phyloP scores from a whole-genome alignment of 2,329 filamentous ascomycete species.

The Coleophoma cylindrospora region DNA sequence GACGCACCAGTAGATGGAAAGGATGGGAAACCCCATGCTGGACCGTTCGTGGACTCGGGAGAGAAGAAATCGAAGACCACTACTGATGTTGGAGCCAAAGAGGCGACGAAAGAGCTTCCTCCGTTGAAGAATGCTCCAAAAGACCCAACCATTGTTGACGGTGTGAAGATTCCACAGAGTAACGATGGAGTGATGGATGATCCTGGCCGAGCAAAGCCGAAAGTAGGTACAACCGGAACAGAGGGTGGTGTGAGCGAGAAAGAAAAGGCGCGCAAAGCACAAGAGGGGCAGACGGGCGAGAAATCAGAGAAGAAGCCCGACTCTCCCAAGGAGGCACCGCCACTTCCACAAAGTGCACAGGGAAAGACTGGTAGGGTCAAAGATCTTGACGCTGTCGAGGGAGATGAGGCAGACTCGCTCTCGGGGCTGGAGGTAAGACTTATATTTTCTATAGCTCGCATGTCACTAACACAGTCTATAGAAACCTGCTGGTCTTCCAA shows the following conservation, averaged over 20 bases:
- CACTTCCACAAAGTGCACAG: slow-evolving; percentile 75
- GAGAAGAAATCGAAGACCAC: slow-evolving; percentile 43
- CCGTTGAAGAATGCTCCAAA: slow-evolving; percentile 39
- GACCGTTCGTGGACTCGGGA: slow-evolving; percentile 65
- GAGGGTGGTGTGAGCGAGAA: slow-evolving; percentile 88
- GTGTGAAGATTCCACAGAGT: slow-evolving; percentile 55
- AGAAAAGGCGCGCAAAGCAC: slow-evolving; percentile 66
- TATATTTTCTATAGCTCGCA: too few relatives aligned
- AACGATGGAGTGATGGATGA: slow-evolving; percentile 93
- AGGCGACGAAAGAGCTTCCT: slow-evolving; percentile 28
- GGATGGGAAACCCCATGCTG: slow-evolving; percentile 89
- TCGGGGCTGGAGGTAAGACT: slow-evolving; percentile 54
- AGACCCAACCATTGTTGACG: slow-evolving; percentile 50
- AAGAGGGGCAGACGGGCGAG: slow-evolving; percentile 60
- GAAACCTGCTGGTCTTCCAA: slow-evolving; percentile 80
- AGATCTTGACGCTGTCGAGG: slow-evolving; percentile 29
- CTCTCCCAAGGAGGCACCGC: slow-evolving; percentile 79
- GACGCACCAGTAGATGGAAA: slow-evolving; percentile 87
- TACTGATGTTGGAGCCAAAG: slow-evolving; percentile 38
- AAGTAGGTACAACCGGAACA: slow-evolving; percentile 81
- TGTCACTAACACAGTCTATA: slow-evolving; percentile 30
- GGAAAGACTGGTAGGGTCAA: slow-evolving; percentile 27
- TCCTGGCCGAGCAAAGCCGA: slow-evolving; percentile 67
- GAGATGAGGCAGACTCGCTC: slow-evolving; percentile 23
- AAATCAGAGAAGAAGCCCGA: slow-evolving; percentile 72